Evolutionary conservation across 306 rosid species (phyloP), one percentile per base, ranked within the genome.

Genomic region (Coriaria nepalensis): DNA sequence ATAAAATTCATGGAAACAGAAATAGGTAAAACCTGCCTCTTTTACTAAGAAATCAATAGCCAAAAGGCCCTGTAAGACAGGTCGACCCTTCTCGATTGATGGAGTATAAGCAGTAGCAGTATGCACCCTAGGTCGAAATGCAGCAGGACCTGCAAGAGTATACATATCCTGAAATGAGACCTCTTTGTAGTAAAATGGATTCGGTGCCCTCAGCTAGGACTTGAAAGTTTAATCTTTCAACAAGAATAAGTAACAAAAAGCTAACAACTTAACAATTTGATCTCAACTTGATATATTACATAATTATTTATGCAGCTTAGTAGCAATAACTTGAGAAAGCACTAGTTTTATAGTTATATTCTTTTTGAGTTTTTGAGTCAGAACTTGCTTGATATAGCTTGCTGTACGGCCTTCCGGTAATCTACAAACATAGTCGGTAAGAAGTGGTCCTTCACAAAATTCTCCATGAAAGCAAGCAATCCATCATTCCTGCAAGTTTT

Each of bases 341-440:
- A 20, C 29, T 20, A 20, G 29, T 20, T 20, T 1, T 20, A 20
- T 20, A 20, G 29, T 20, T 20, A 20, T 20, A 20, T 20, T 20
- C 29, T 20, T 20, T 20, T 20, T 20, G 29, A 20, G 29, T 20
- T 20, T 20, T 20, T 20, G 29, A 20, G 29, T 46, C 45, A 56
- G 73, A 68, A 85, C 96, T 82, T 85, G 75, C 98, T 92, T 75
- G 98, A 92, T 73, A 92, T 92, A 68, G 98, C 98, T 71, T 92
- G 98, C 49, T 92, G 98, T 55, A 92, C 96, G 55, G 96, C 73
- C 69, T 92, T 92, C 65, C 98, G 75, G 80, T 92, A 92, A 78
- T 92, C 98, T 56, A 92, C 98, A 57, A 85, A 92, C 96, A 92
- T 82, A 38, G 96, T 86, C 34, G 98, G 98, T 56, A 92, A 68